Evolutionary conservation across 2,329 filamentous ascomycete genomes (phyloP), one percentile per base, ranked within the genome.

Genomic region (Alternaria solani): DNA sequence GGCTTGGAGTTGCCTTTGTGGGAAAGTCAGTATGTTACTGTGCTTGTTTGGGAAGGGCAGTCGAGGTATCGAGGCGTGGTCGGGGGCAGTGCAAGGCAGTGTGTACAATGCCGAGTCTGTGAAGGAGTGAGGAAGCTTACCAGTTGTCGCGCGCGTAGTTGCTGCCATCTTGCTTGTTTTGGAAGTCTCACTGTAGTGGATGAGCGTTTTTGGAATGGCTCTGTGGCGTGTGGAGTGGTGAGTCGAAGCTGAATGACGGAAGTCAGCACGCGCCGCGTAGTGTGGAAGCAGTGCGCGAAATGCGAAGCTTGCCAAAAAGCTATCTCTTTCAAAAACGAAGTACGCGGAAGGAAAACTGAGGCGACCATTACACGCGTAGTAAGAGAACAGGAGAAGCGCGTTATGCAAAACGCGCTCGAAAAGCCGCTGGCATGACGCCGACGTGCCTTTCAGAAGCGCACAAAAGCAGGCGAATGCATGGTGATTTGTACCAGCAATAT

Each of bases 1-100:
- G 85, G 84, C 74, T 81, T 82, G 64, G 83, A 82, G 78, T 66
- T 65, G 32, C 66, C 66, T 62, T 34, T 18, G 18, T 28, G 34
- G 18, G 36, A 26, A 23, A 11, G 14, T 43, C 8, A 51, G 39
- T 54, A 44, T 34, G 46, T 49, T 55, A 46, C 23, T 49, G 43
- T 14, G 83, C 81, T 80, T 68, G 78, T 76, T 51, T 12, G 42
- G n/a, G 23, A 8, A 7, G 28, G 23, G 12, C 16, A 20, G 1
- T 26, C 5, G 7, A 34, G 2, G 26, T 16, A 30, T 20, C 11
- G 20, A 36, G 46, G n/a, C 12, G 53, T 36, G 30, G 30, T 49
- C 36, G 39, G 20, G 48, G 48, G 49, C 34, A 23, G 34, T 39
- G 34, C 38, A 49, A 34, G 46, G 32, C 20, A 23, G 28, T 48